These are phyloP conservation scores for Sextonia rubra DNA, from an alignment of 164 flowering plant genomes.

Conservation along the genomic window DNA sequence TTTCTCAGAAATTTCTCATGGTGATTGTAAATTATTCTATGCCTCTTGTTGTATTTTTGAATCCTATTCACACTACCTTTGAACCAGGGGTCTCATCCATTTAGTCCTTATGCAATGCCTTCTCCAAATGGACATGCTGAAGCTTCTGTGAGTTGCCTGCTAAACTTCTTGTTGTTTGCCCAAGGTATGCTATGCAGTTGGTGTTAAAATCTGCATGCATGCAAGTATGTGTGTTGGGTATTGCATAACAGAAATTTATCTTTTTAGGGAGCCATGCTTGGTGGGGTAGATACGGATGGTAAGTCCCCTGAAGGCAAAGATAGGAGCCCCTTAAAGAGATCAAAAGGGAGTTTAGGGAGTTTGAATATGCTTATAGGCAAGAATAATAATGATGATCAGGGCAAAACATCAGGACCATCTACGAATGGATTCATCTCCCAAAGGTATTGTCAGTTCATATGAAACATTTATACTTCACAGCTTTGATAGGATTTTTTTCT, in stretches of 20 bases:
- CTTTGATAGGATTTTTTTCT: background rate
- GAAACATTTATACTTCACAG: conserved; percentile 1
- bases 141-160: conserved; percentile 61
- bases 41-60: conserved; percentile 1
- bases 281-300: conserved; percentile 58
- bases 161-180: background rate
- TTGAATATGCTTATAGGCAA: conserved; percentile 65
- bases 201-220: background rate
- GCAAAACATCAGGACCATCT: conserved; percentile 52
- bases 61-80: conserved; percentile 2
- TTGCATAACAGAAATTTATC: conserved; percentile 1
- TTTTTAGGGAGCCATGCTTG: conserved; percentile 56
- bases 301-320: conserved; percentile 81
- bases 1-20: background rate
- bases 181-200: background rate
- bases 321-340: conserved; percentile 81
- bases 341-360: conserved; percentile 75
- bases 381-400: conserved; percentile 42
- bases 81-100: conserved; percentile 85
- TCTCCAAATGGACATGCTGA: conserved; percentile 82
- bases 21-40: background rate
- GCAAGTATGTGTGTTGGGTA: background rate
- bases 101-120: conserved; percentile 84
- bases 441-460: conserved; percentile 43
- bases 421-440: conserved; percentile 77